phyloP scores from a whole-genome alignment of 1,139 yeast species.

The Meyerozyma sp. region DNA sequence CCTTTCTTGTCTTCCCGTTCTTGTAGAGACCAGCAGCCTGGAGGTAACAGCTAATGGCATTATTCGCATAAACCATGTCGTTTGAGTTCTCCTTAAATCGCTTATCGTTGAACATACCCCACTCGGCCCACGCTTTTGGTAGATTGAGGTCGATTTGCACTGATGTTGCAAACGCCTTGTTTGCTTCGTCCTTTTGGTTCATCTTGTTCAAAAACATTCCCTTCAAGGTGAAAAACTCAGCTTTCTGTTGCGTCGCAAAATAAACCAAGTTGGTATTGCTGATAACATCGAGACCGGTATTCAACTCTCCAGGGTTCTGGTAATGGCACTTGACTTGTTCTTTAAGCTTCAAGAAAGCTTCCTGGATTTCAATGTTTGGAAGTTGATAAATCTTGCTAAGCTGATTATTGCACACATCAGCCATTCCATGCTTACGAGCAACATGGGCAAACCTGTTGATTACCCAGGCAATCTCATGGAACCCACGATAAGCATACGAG shows the following conservation, averaged over 20 bases:
- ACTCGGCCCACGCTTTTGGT: slow-evolving; percentile 99
- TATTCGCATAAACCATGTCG: slow-evolving; percentile 82
- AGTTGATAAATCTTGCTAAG: slow-evolving; percentile 89
- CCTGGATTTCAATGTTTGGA: slow-evolving; percentile 97
- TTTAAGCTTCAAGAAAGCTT: slow-evolving; percentile 88
- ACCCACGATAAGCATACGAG: slow-evolving; percentile 94
- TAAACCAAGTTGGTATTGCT: slow-evolving; percentile 93
- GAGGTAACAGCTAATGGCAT: slow-evolving; percentile 91
- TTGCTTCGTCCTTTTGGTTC: slow-evolving; percentile 89
- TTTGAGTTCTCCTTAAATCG: slow-evolving; percentile 80
- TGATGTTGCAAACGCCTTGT: slow-evolving; percentile 95
- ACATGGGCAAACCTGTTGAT: slow-evolving; percentile 98
- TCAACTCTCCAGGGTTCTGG: slow-evolving; percentile 78
- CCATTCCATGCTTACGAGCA: slow-evolving; percentile 93
- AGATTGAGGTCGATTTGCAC: slow-evolving; percentile 90
- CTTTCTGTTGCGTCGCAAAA: slow-evolving; percentile 95
- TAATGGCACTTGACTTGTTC: slow-evolving; percentile 98
- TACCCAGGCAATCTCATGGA: slow-evolving; percentile 99
- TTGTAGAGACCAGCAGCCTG: slow-evolving; percentile 97
- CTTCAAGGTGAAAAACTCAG: slow-evolving; percentile 93
- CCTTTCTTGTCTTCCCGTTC: slow-evolving; percentile 83
- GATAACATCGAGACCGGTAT: slow-evolving; percentile 93
- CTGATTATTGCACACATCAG: slow-evolving; percentile 93
- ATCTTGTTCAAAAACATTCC: slow-evolving; percentile 96
- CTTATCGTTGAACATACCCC: slow-evolving; percentile 95